Conservation (phyloP, 768 basidiomycete species). For the Phylloporus rhodoxanthus region DNA sequence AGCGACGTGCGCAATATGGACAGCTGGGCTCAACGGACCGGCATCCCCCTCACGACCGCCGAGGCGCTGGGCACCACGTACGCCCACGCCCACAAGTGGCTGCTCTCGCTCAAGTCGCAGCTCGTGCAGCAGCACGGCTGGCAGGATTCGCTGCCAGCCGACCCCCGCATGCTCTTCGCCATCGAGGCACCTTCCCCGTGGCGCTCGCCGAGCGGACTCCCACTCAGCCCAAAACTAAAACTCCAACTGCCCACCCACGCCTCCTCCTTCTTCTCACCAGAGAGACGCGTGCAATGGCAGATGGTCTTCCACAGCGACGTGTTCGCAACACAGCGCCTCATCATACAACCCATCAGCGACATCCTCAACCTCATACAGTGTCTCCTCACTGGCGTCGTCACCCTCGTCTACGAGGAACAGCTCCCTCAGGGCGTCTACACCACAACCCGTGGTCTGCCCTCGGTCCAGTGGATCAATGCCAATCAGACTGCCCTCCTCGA, state of each 20-base stretch:
- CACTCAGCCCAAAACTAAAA: slow-evolving; percentile 67
- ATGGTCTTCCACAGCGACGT: slow-evolving; percentile 83
- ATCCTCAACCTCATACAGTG: slow-evolving; percentile 66
- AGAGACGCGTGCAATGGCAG: slow-evolving; percentile 81
- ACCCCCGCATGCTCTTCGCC: slow-evolving; percentile 71
- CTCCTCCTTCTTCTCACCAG: slow-evolving; percentile 80
- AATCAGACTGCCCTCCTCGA: slow-evolving; percentile 64
- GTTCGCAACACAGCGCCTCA: slow-evolving; percentile 64
- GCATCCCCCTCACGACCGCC: slow-evolving; percentile 77
- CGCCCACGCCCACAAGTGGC: slow-evolving; percentile 74
- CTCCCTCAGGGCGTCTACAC: slow-evolving; percentile 64
- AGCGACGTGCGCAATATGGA: slow-evolving; percentile 79
- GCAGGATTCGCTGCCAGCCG: slow-evolving; percentile 53
- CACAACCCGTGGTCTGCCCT: slow-evolving; percentile 73
- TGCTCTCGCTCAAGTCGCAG: slow-evolving; percentile 53
- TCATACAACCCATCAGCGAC: slow-evolving; percentile 63
- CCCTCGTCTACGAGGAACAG: slow-evolving; percentile 69
- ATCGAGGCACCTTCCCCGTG: slow-evolving; percentile 75
- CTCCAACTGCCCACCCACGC: slow-evolving; percentile 74
- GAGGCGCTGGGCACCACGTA: slow-evolving; percentile 78
- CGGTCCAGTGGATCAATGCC: slow-evolving; percentile 68
- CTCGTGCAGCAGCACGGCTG: slow-evolving; percentile 68
- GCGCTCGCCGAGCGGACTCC: slow-evolving; percentile 70
- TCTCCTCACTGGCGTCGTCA: slow-evolving; percentile 66
- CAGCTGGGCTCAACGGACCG: slow-evolving; percentile 72